Percentiles rank a stretch among this genome's conserved stretches.
phyloP scores from a whole-genome alignment of 192 early-diverging fungal genomes.

The Umbelopsis ramanniana region DNA sequence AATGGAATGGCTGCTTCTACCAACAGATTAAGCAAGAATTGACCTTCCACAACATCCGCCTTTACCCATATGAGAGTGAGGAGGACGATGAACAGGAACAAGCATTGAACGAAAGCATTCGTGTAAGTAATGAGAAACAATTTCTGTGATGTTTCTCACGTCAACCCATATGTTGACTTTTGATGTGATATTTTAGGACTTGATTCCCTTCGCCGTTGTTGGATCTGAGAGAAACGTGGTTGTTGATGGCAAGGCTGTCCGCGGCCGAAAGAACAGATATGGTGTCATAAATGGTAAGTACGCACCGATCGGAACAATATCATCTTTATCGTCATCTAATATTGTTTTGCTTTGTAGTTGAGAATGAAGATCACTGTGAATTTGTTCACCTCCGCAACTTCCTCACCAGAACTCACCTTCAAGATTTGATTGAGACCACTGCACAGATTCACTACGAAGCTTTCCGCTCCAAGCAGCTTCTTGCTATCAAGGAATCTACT shows the following conservation, averaged over 20 bases:
- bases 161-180: not conserved
- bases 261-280: constrained; percentile 88
- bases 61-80: constrained; percentile 89
- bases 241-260: constrained; percentile 85
- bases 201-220: constrained; percentile 94
- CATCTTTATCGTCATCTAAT: not conserved
- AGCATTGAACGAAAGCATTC: constrained; percentile 74
- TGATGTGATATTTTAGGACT: constrained; percentile 49
- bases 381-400: constrained; percentile 95
- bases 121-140: constrained; percentile 38
- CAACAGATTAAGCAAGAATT: constrained; percentile 83
- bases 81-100: constrained; percentile 83
- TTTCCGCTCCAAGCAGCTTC: constrained; percentile 81
- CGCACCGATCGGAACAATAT: not conserved
- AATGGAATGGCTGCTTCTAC: not conserved
- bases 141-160: not conserved
- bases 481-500: constrained; percentile 61
- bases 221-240: constrained; percentile 89
- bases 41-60: constrained; percentile 88
- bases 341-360: constrained; percentile 55
- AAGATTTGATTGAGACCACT: constrained; percentile 96
- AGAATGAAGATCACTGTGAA: constrained; percentile 95
- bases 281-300: constrained; percentile 81
- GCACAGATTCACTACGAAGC: constrained; percentile 94
- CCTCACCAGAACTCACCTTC: constrained; percentile 88